Conservation (phyloP, 495 filamentous ascomycete species). For the Penicillium turbatum region DNA sequence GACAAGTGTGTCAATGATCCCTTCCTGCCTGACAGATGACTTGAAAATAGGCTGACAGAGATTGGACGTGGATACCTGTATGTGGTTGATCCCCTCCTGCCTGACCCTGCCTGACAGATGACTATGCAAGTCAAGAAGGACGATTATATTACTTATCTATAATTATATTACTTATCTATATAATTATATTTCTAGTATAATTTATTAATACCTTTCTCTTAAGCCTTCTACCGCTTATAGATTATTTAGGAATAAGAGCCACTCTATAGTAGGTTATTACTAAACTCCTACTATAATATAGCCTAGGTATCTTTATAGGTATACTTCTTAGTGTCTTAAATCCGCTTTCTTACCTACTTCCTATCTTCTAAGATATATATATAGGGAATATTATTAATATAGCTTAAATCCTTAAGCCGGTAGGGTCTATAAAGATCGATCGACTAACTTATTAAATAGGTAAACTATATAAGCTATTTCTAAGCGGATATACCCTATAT, state of each 20-base stretch:
- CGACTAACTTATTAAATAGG: slow-evolving; percentile 29
- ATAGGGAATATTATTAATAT: slow-evolving; percentile 18
- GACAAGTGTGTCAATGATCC: too few relatives aligned
- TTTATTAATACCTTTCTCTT: slow-evolving; percentile 5
- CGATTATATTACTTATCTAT: too few relatives aligned
- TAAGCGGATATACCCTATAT: slow-evolving; percentile 27
- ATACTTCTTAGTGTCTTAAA: slow-evolving; percentile 10
- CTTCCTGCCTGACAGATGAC: too few relatives aligned
- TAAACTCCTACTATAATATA: slow-evolving; percentile 9
- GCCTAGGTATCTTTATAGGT: slow-evolving; percentile 12
- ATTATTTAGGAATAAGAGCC: neutral
- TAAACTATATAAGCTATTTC: slow-evolving; percentile 30
- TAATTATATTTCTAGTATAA: slow-evolving; percentile 4
- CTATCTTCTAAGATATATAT: slow-evolving; percentile 10
- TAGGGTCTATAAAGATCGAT: too few relatives aligned
- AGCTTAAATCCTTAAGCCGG: slow-evolving; percentile 18
- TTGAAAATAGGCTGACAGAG: too few relatives aligned
- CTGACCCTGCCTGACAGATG: too few relatives aligned
- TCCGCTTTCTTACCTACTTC: slow-evolving; percentile 7
- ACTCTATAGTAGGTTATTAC: slow-evolving; percentile 3
- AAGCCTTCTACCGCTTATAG: slow-evolving; percentile 1
- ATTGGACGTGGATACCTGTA: too few relatives aligned
- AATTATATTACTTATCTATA: slow-evolving; percentile 22
- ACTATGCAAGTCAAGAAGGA: too few relatives aligned
- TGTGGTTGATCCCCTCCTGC: too few relatives aligned